Evolutionary conservation across 83 land plant species (phyloP).

Genomic region (Thuja plicata): DNA sequence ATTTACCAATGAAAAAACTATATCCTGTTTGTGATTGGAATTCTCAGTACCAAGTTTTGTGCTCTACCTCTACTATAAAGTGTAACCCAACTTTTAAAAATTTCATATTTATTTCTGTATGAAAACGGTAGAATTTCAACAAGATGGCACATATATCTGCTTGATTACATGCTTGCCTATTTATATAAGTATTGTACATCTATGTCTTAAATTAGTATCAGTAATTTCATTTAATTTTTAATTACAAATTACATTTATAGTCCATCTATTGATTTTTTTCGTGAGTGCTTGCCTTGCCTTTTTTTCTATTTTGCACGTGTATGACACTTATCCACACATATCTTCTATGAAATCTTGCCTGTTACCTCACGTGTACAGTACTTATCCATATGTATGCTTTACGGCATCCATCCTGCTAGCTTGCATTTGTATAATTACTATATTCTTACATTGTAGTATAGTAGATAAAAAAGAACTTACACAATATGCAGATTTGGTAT

Average conservation of each 20-base stretch:
- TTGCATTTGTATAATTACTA: background rate
- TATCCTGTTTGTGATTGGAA: background rate
- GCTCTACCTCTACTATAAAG: background rate
- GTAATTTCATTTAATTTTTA: background rate
- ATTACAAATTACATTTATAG: too few species aligned
- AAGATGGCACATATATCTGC: background rate
- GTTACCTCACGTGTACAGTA: background rate
- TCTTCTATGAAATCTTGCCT: background rate
- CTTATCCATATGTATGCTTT: background rate
- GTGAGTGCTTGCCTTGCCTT: background rate
- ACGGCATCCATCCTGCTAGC: background rate
- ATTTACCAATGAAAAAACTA: background rate
- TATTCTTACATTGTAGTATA: background rate
- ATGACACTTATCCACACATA: background rate
- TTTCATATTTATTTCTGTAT: background rate
- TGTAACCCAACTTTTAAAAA: background rate
- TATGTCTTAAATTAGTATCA: background rate
- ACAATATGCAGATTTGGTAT: slow-evolving; percentile 52
- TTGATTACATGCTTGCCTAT: background rate
- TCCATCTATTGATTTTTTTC: background rate
- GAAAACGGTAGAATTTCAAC: background rate
- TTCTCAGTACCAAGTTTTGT: background rate
- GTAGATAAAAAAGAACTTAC: slow-evolving; percentile 39
- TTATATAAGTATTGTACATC: background rate
- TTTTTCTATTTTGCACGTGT: background rate